Percentiles rank a stretch among this genome's conserved stretches.
Conservation (phyloP, 2,329 filamentous ascomycete genomes). For the Fusarium zealandicum region DNA sequence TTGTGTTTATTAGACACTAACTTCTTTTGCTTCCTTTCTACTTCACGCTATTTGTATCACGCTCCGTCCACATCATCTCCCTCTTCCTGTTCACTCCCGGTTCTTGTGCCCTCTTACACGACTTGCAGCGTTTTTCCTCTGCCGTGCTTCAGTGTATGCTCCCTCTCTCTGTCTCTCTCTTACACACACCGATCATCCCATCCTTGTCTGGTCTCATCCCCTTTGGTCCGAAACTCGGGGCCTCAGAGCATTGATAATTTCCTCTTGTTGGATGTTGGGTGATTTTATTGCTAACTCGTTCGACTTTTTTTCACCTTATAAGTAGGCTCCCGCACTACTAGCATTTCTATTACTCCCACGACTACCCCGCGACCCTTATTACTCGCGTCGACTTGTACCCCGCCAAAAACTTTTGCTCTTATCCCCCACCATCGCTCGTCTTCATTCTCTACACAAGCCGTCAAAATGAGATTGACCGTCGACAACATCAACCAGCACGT, state of each 20-base stretch:
- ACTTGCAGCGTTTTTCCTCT: conserved; percentile 8
- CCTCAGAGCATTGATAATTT: conserved; percentile 29
- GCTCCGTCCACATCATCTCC: conserved; percentile 9
- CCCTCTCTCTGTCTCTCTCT: conserved; percentile 11
- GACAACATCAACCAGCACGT: conserved; percentile 94
- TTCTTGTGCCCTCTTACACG: conserved; percentile 25
- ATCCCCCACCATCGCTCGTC: conserved; percentile 29
- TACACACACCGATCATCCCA: conserved; percentile 21
- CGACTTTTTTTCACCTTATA: conserved; percentile 31
- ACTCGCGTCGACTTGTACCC: conserved; percentile 34
- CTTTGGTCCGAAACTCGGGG: conserved; percentile 24
- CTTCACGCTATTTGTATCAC: conserved; percentile 25
- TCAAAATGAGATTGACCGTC: conserved; percentile 65
- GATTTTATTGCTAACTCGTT: conserved; percentile 37
- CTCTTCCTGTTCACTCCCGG: neutral
- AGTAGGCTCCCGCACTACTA: conserved; percentile 26
- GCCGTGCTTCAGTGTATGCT: conserved; percentile 19
- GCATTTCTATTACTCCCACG: conserved; percentile 34
- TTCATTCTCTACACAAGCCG: conserved; percentile 45
- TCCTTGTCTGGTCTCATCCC: conserved; percentile 29
- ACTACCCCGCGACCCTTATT: conserved; percentile 41
- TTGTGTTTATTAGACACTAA: conserved; percentile 25
- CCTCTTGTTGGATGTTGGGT: conserved; percentile 13
- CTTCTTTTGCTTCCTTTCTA: conserved; percentile 6
- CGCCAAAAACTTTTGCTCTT: conserved; percentile 38